Evolutionary conservation across 208 protist genomes (phyloP).

Genomic region (Trypanosoma mega): DNA sequence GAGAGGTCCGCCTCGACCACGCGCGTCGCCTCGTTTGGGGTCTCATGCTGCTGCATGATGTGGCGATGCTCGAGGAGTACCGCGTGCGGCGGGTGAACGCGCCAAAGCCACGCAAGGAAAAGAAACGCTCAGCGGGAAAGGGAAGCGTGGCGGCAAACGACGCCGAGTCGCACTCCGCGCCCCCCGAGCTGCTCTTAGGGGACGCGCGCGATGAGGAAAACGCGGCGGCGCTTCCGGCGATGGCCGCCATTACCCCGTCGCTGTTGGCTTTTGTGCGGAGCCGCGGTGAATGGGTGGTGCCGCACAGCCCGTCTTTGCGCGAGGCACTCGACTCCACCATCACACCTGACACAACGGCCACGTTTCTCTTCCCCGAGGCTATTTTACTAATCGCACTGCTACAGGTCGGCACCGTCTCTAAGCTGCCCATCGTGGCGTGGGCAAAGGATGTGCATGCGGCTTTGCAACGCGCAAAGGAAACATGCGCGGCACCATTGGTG

Average conservation of each 20-base stretch:
- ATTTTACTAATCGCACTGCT: constrained; percentile 61
- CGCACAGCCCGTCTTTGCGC: constrained; percentile 22
- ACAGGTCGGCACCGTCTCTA: constrained; percentile 33
- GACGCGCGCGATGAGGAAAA: not conserved
- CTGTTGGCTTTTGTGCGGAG: constrained; percentile 38
- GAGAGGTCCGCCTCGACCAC: constrained; percentile 33
- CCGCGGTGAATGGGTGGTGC: constrained; percentile 21
- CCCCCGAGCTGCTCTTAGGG: constrained; percentile 16
- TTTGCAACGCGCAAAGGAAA: constrained; percentile 24
- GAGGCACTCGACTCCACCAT: constrained; percentile 25
- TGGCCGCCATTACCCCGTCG: constrained; percentile 34
- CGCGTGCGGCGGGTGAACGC: constrained; percentile 27
- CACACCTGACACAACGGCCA: constrained; percentile 11
- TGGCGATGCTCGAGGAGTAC: constrained; percentile 46
- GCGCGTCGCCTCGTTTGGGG: constrained; percentile 48
- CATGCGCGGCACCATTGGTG: not conserved
- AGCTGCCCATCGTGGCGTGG: constrained; percentile 57
- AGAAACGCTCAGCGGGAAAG: constrained; percentile 30
- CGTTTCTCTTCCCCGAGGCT: constrained; percentile 66
- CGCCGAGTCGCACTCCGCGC: not conserved
- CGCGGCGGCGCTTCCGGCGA: constrained; percentile 29
- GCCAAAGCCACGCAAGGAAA: constrained; percentile 39
- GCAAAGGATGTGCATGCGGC: constrained; percentile 27
- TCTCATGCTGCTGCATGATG: constrained; percentile 71
- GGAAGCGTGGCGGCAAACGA: not conserved